Evolutionary conservation across 176 grass and related monocot species (phyloP).

Genomic region (Rhynchospora pubera): DNA sequence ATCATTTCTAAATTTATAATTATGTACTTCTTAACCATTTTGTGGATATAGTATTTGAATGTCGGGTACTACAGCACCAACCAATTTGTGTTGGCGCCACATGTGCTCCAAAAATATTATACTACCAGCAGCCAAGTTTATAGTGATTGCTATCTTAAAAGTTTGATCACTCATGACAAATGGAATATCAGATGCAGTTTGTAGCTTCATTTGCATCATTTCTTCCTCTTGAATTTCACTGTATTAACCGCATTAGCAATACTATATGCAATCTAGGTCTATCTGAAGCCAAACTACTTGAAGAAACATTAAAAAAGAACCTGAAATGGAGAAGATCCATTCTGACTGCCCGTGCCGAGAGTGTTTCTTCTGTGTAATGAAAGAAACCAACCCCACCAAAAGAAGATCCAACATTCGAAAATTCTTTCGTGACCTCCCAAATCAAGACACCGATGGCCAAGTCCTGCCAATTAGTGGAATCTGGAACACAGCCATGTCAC

Average conservation of each 20-base stretch:
- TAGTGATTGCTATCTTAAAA: neutral
- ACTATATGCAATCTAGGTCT: conserved; percentile 3
- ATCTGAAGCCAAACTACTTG: neutral
- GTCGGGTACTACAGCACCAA: too few relatives aligned
- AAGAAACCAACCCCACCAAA: conserved; percentile 91
- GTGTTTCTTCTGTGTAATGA: conserved; percentile 99
- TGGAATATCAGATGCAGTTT: neutral
- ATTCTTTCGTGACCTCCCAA: conserved; percentile 94
- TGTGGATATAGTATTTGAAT: too few relatives aligned
- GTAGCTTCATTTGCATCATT: neutral
- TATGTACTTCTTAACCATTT: too few relatives aligned
- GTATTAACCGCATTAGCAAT: neutral
- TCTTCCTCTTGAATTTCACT: neutral
- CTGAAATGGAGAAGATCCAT: conserved; percentile 43
- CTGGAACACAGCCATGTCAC: conserved; percentile 98
- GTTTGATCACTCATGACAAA: neutral
- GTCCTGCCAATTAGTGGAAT: conserved; percentile 92
- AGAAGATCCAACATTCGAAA: conserved; percentile 75
- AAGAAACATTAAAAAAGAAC: neutral
- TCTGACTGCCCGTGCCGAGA: conserved; percentile 91
- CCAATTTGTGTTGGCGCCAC: too few relatives aligned
- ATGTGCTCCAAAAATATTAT: too few relatives aligned
- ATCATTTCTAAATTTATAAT: too few relatives aligned
- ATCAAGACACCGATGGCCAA: conserved; percentile 89
- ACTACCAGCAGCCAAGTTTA: too few relatives aligned